Percentiles rank a stretch among this genome's conserved stretches.
Evolutionary conservation across 129 eudicot genomes (phyloP).

Genomic region (Solidago caesia): DNA sequence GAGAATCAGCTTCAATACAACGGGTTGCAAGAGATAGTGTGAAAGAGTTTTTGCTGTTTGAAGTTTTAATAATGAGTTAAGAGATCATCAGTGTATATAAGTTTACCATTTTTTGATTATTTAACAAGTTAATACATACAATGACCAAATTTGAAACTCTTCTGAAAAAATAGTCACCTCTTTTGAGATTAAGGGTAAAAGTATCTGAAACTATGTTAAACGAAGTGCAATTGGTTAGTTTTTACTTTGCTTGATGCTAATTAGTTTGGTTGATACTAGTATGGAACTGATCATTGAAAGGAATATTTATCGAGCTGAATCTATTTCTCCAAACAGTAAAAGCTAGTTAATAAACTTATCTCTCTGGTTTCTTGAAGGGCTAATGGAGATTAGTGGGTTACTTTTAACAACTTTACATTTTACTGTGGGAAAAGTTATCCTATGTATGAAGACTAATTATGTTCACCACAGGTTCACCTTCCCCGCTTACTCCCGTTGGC

Average conservation of each 20-base stretch:
- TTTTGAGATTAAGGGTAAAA: neutral
- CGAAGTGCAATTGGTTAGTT: neutral
- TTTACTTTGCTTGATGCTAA: neutral
- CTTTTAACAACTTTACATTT: conserved; percentile 1
- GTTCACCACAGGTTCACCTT: conserved; percentile 70
- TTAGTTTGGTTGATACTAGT: too few species aligned
- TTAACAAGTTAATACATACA: neutral
- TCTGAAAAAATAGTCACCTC: neutral
- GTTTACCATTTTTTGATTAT: too few species aligned
- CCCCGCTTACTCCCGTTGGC: conserved; percentile 86
- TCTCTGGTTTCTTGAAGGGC: neutral
- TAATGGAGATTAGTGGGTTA: neutral
- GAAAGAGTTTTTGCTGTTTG: neutral
- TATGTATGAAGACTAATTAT: conserved; percentile 18
- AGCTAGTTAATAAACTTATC: too few species aligned
- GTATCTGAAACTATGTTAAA: neutral
- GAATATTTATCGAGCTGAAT: too few species aligned
- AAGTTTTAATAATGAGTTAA: neutral
- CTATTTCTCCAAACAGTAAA: too few species aligned
- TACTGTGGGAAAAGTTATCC: neutral
- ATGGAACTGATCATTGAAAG: too few species aligned
- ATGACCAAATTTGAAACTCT: neutral
- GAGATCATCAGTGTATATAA: neutral
- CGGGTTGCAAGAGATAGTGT: neutral
- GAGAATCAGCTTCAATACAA: neutral